A percentile compares a stretch with the other conserved stretches of the same genome.
Evolutionary conservation across 352 stramenopile species (phyloP).

Genomic region (Pythium sp.): DNA sequence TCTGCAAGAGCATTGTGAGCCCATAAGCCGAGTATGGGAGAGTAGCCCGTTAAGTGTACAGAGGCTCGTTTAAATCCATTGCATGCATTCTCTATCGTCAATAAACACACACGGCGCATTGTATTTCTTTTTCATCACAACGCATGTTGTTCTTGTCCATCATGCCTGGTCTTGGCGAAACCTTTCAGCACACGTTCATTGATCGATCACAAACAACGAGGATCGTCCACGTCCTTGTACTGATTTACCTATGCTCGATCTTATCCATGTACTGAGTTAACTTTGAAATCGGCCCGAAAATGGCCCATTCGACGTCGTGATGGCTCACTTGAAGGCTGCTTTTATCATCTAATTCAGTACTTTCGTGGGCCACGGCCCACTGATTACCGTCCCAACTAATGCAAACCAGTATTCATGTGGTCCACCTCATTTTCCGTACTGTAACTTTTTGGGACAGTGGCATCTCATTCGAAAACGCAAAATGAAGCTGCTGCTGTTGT

Average conservation of each 20-base stretch:
- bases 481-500: background rate
- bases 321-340: background rate
- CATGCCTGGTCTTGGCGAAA: background rate
- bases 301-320: background rate
- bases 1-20: slow-evolving; percentile 76
- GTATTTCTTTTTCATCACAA: background rate
- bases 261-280: background rate
- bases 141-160: background rate
- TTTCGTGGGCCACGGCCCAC: background rate
- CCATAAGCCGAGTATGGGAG: slow-evolving; percentile 7
- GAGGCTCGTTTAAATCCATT: background rate
- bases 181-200: background rate
- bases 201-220: no score
- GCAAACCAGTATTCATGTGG: background rate
- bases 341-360: background rate
- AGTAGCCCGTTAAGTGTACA: background rate
- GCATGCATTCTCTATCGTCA: background rate
- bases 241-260: background rate
- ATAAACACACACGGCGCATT: slow-evolving; percentile 1
- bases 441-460: background rate
- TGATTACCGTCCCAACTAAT: background rate
- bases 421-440: background rate
- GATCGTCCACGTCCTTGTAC: background rate
- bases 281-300: background rate
- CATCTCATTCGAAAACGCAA: background rate